A percentile compares a stretch with the other conserved stretches of the same genome.
These are phyloP conservation scores for Quercus rubra DNA, from an alignment of 306 rosid species.

Conservation along the genomic window DNA sequence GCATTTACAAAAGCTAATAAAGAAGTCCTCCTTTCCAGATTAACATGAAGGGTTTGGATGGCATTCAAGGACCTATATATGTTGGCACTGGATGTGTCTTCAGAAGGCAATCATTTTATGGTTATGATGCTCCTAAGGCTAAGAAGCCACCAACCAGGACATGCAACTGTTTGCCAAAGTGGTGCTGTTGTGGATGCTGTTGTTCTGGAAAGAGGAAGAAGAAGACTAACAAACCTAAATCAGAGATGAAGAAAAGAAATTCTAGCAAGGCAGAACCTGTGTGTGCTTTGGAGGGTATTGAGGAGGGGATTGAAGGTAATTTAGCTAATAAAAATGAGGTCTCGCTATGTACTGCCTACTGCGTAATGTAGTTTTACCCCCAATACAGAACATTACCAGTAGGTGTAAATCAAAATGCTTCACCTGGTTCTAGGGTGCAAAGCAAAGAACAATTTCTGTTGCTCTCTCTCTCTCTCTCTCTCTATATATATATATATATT, in stretches of 20 bases:
- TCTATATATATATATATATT: no score
- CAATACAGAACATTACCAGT: neutral
- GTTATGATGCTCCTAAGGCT: constrained; percentile 63
- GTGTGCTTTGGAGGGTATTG: constrained; percentile 21
- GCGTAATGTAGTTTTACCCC: neutral
- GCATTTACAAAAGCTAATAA: neutral
- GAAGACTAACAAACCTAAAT: constrained; percentile 38
- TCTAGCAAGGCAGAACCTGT: constrained; percentile 24
- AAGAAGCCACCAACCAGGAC: constrained; percentile 54
- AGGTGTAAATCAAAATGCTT: neutral
- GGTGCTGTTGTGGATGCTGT: constrained; percentile 45
- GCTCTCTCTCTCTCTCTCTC: neutral
- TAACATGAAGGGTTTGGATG: constrained; percentile 81
- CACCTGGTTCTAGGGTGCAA: neutral
- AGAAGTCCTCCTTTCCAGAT: constrained; percentile 30
- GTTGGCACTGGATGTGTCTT: constrained; percentile 72
- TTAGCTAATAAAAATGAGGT: constrained; percentile 1
- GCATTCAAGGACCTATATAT: constrained; percentile 75
- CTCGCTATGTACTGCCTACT: neutral
- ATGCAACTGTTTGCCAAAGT: constrained; percentile 61
- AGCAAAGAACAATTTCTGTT: neutral
- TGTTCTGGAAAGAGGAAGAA: constrained; percentile 33
- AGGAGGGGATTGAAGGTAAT: constrained; percentile 36
- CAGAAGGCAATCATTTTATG: constrained; percentile 70
- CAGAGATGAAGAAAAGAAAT: constrained; percentile 27